Evolutionary conservation across 1,284 basidiomycete species (phyloP).

Genomic region (Marasmius sp.): DNA sequence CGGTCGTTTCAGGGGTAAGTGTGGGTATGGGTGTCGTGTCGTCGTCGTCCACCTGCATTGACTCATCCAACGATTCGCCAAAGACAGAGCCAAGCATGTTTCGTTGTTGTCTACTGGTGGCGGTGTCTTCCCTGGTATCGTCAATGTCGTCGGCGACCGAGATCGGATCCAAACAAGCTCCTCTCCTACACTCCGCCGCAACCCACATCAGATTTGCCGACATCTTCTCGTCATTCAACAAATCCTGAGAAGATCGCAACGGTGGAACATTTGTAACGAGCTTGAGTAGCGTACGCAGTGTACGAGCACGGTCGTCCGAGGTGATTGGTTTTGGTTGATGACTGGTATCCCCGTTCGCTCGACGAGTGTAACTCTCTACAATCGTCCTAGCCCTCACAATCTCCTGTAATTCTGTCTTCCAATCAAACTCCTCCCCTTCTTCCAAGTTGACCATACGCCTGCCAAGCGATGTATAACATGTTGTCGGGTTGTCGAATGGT

Average conservation of each 20-base stretch:
- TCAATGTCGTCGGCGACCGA: constrained; percentile 11
- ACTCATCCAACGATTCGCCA: constrained; percentile 11
- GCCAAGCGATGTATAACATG: constrained; percentile 45
- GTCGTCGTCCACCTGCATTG: not conserved
- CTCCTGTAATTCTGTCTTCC: constrained; percentile 51
- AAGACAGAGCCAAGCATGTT: no score
- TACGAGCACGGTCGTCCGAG: constrained; percentile 36
- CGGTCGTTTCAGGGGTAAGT: no score
- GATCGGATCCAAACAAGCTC: constrained; percentile 42
- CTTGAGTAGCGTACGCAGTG: constrained; percentile 49
- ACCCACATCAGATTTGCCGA: constrained; percentile 58
- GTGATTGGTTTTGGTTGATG: no score
- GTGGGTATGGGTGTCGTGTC: not conserved
- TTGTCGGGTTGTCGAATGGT: constrained; percentile 58
- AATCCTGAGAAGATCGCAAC: constrained; percentile 20
- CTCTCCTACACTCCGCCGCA: constrained; percentile 38
- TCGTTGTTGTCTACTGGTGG: no score
- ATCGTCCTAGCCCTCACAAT: constrained; percentile 51
- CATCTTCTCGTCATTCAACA: constrained; percentile 27
- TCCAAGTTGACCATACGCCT: constrained; percentile 12
- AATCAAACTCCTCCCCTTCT: constrained; percentile 38
- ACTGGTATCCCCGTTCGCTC: no score
- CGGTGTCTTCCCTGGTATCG: not conserved
- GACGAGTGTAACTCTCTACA: constrained; percentile 20
- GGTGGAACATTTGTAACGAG: constrained; percentile 44